Evolutionary conservation across 805 yeast species (phyloP), one percentile per base, ranked within the genome.

Genomic region (Candida patagonica): DNA sequence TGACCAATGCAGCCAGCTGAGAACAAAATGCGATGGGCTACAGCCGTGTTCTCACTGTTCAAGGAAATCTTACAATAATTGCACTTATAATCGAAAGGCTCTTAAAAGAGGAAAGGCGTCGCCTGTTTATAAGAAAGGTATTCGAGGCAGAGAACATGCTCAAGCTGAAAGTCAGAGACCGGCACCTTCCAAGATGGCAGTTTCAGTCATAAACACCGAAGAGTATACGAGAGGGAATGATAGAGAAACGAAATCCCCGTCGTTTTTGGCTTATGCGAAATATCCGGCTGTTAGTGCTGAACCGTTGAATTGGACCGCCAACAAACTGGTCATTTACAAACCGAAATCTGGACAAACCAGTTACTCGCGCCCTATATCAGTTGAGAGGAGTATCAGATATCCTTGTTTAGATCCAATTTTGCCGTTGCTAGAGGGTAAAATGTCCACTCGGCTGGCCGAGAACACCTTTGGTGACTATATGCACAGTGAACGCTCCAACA

Each of bases 1-100:
- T 47, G 76, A 70, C 47, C 52, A 60, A 13, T 70, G 75, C 52
- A 68, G 68, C 45, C 61, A 60, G 38, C 61, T 64, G 38, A 55
- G 74, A 41, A 66, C 72, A 1, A 68, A 67, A 42, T 70, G 76
- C 50, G 70, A 70, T 41, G 76, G 76, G 2, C 58, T 54, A 17
- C 45, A 45, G 4, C 76, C 74, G 0, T 70, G 75, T 45, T 47
- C 56, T 2, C 70, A 68, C 41, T 70, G 76, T 41, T n/a, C n/a
- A n/a, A 15, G 44, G 1, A 44, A 40, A 20, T 31, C 37, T 2
- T 33, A 42, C 6, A 32, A 40, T 7, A 22, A 38, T 2, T 49
- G 52, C 33, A 63, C 70, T 1, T 70, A 70, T 42, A 43, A 62
- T 7, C 54, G 74, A 26, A 55, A 61, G 35, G 70, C 67, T 42